Base-by-base conservation (phyloP, 257 asterid genomes). In the Solanum peruvianum region DNA sequence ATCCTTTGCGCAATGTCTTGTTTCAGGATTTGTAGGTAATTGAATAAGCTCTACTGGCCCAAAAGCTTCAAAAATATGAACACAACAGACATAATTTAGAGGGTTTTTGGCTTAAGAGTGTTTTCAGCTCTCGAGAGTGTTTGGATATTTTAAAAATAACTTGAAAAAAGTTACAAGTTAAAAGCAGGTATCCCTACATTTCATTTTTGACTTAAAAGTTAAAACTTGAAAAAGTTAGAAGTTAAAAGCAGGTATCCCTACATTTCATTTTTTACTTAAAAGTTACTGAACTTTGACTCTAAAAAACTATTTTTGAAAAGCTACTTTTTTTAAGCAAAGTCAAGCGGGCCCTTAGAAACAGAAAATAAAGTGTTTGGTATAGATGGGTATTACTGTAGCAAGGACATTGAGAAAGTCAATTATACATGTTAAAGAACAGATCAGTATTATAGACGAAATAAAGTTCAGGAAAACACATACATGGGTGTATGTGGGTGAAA, bases 1-100 rank as follows among this genome's bases (percentile, higher is more conserved):
- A 97, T 87, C 99, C 99, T 93, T 97, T 95, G 95, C 99, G 95
- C 99, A 95, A 86, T 95, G 98, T 81, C 98, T 98, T 14, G 99
- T 94, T 91, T 97, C 98, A 37, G 98, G 98, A 89, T 97, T 98
- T 5, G 97, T 95, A 66, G 99, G 98, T 31, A 97, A 95, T 91
- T 97, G 99, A 86, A 95, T 97, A 84, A 95, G 96, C 92, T 97
- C 99, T 77, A 97, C 98, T 31, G 96, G 96, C 47, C 99, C 99
- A 93, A 97, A 95, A 25, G 98, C 97, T 94, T 95, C 98, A 89
- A 97, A 95, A 88, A 97, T 95, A 98, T 97, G 87, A 29, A 86
- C 56, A 89, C 41, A 42, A 25, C 39, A 13, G 66, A 42, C 41
- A 42, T 4, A 78, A n/a, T 4, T 45, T 27, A 45, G 23, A 52